These are phyloP conservation scores for Pichia sp. DNA, from an alignment of 1,139 yeast species.

Conservation along the genomic window DNA sequence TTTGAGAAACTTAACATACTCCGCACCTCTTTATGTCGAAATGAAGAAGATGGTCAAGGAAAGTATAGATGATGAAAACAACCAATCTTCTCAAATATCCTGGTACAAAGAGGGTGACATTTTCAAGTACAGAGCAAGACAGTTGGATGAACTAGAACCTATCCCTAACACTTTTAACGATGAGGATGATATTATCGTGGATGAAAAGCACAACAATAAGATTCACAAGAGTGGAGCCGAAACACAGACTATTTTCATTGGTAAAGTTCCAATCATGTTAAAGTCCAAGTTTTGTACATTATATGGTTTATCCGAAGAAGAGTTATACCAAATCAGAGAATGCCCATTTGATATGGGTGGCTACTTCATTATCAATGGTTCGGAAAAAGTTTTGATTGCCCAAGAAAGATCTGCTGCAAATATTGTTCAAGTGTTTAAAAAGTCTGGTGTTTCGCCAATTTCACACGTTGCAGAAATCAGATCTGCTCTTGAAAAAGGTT, in stretches of 20 bases:
- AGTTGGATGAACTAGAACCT: constrained; percentile 26
- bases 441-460: constrained; percentile 95
- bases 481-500: constrained; percentile 94
- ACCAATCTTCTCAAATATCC: constrained; percentile 35
- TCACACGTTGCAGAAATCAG: constrained; percentile 96
- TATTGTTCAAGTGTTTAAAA: constrained; percentile 96
- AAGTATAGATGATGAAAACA: constrained; percentile 61
- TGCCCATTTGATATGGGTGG: constrained; percentile 99
- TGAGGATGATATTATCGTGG: constrained; percentile 38
- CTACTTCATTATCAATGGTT: constrained; percentile 94
- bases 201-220: constrained; percentile 42
- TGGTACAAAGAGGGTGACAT: constrained; percentile 35
- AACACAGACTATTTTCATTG: constrained; percentile 63
- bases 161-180: constrained; percentile 34
- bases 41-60: constrained; percentile 87
- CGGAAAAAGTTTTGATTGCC: constrained; percentile 95
- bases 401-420: constrained; percentile 98
- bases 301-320: constrained; percentile 89
- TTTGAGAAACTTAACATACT: constrained; percentile 89
- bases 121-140: constrained; percentile 32
- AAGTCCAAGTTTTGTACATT: constrained; percentile 94
- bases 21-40: constrained; percentile 93
- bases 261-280: constrained; percentile 97
- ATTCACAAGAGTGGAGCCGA: constrained; percentile 32
- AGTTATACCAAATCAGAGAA: constrained; percentile 90